phyloP scores from a whole-genome alignment of 2,329 filamentous ascomycete species.

The Fusarium armeniacum region DNA sequence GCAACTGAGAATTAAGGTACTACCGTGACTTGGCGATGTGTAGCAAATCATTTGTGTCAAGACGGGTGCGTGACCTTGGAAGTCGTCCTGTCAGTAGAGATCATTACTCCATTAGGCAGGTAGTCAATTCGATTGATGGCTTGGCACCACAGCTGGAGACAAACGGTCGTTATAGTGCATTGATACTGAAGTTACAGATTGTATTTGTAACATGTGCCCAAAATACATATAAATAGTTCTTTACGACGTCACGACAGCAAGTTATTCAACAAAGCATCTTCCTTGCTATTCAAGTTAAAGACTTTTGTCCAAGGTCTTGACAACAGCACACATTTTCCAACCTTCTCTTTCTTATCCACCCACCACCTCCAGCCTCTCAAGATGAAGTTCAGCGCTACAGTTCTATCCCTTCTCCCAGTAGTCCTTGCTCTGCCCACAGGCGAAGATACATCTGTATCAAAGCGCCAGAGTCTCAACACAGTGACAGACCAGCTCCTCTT shows the following conservation, averaged over 20 bases:
- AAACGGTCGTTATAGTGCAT: not conserved
- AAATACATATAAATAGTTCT: conserved; percentile 32
- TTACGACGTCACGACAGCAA: no score
- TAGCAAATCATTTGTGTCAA: conserved; percentile 30
- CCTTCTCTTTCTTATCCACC: not conserved
- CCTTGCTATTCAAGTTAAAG: rapidly evolving
- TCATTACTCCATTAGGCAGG: conserved; percentile 40
- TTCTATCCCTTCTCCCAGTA: conserved; percentile 46
- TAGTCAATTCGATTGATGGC: not conserved
- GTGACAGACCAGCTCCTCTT: conserved; percentile 65
- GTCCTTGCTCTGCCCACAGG: conserved; percentile 45
- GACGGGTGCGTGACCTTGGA: conserved; percentile 27
- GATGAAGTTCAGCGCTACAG: conserved; percentile 53
- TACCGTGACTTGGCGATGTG: not conserved
- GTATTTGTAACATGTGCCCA: rapidly evolving
- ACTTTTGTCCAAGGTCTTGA: not conserved
- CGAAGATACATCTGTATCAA: conserved; percentile 22
- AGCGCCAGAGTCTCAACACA: conserved; percentile 45
- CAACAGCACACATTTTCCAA: not conserved
- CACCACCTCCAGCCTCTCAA: conserved; percentile 1
- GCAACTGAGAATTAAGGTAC: not conserved
- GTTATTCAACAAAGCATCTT: not conserved
- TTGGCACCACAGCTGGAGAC: conserved; percentile 2
- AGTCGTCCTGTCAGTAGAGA: conserved; percentile 6
- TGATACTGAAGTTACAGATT: not conserved